Base-by-base conservation (phyloP, 306 rosid species). In the Citrullus amarus region DNA sequence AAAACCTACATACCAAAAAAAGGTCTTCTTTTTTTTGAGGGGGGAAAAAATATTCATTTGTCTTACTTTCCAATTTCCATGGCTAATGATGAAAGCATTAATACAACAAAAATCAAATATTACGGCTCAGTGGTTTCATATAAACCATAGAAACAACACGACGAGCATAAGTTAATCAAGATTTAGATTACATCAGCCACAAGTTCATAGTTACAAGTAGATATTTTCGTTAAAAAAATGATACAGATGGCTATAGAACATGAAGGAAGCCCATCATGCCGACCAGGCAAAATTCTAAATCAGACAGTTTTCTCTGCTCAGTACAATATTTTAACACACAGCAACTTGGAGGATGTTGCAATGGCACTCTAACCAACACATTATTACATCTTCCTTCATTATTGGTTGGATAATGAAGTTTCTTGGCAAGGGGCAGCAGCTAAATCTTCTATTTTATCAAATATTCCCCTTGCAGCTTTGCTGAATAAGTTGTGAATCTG, bases 401-500 rank as follows among this genome's bases (percentile, higher is more conserved):
- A 68, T 68, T 68, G 75, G 48, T 68, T n/a, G 16, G 75, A 68
- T 68, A 68, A 43, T 14, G 71, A 48, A 32, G 53, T 14, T 57
- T 59, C 84, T 25, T 65, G 15, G 72, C 84, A 80, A 58, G 61
- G 71, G 59, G 77, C 18, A 9, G 79, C 75, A 77, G 89, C 79
- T 54, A 81, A 78, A 84, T 82, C 86, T 59, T 80, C 67, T 75
- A 50, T 77, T 82, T 82, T 84, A 6, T 90, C 93, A 38, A 94
- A 85, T 57, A 90, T 69, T 1, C 83, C 93, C 17, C 74, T 85
- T 22, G 96, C 93, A 66, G 96, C 93, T 87, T 79, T 87, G 76
- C 81, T 89, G 81, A 94, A 89, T 83, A 94, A 60, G 78, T 88
- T 89, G 20, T 87, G 83, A 30, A 83, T 90, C 97, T 94, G 91